Conservation (phyloP, 2,329 filamentous ascomycete species). For the Ascochyta lentis region DNA sequence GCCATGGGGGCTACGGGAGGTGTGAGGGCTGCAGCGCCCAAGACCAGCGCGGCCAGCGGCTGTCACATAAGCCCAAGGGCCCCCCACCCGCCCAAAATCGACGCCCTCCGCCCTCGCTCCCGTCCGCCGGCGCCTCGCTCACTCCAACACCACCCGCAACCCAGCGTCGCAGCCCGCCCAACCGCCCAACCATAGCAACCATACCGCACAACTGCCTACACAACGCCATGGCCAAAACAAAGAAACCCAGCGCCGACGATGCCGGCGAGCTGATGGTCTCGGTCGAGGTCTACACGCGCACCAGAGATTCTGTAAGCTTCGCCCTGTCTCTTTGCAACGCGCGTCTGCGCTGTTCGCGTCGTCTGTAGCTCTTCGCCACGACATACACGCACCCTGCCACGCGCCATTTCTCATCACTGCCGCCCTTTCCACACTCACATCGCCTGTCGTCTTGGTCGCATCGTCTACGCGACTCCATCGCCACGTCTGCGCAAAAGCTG, state of each 20-base stretch:
- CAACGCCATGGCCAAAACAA: conserved; percentile 37
- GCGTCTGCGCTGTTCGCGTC: conserved; percentile 7
- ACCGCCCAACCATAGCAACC: neutral
- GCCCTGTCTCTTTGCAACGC: conserved; percentile 14
- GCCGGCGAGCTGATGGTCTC: conserved; percentile 58
- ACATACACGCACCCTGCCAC: conserved; percentile 1
- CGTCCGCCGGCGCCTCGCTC: conserved; percentile 7
- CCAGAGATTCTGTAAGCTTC: conserved; percentile 78
- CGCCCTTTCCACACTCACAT: conserved; percentile 2
- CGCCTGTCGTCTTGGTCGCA: conserved; percentile 26
- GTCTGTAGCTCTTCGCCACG: neutral
- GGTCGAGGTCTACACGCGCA: conserved; percentile 78
- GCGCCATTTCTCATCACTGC: conserved; percentile 7
- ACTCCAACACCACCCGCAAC: conserved; percentile 16
- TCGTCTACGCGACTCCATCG: conserved; percentile 32
- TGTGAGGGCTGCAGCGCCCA: conserved; percentile 1
- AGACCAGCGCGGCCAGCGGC: conserved; percentile 8
- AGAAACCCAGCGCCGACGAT: conserved; percentile 42
- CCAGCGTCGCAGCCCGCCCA: conserved; percentile 8
- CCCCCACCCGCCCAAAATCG: conserved; percentile 7
- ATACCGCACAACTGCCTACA: neutral
- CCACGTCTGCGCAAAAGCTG: conserved; percentile 9
- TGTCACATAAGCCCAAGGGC: conserved; percentile 17
- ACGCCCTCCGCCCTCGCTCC: conserved; percentile 3
- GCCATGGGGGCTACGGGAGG: too few species aligned